These are phyloP conservation scores for Penicillium sp. DNA, from an alignment of 2,329 filamentous ascomycete genomes.

Conservation along the genomic window DNA sequence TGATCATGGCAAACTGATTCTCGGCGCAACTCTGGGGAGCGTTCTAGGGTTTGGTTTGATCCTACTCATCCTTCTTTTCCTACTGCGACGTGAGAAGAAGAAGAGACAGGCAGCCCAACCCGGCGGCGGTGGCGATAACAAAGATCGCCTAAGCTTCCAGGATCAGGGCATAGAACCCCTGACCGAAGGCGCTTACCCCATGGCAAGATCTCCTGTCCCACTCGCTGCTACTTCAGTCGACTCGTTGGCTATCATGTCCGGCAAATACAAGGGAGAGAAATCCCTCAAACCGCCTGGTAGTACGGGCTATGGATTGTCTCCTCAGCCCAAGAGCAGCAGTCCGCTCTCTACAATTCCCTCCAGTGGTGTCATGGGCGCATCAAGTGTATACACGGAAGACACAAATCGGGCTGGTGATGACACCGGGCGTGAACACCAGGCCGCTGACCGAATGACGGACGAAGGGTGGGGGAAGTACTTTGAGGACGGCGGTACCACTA, in stretches of 20 bases:
- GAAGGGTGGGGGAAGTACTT: slow-evolving; percentile 53
- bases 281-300: slow-evolving; percentile 25
- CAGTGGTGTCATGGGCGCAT: slow-evolving; percentile 22
- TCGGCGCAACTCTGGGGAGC: slow-evolving; percentile 80
- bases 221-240: slow-evolving; percentile 36
- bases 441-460: slow-evolving; percentile 44
- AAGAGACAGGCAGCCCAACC: slow-evolving; percentile 48
- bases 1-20: slow-evolving; percentile 54
- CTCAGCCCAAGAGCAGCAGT: slow-evolving; percentile 23
- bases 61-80: slow-evolving; percentile 68
- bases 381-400: slow-evolving; percentile 22
- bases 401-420: slow-evolving; percentile 19
- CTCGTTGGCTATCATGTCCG: slow-evolving; percentile 43
- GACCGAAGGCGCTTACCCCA: slow-evolving; percentile 43
- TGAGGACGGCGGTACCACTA: slow-evolving; percentile 35
- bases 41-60: slow-evolving; percentile 71
- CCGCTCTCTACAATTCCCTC: slow-evolving; percentile 33
- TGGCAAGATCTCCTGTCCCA: slow-evolving; percentile 44
- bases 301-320: slow-evolving; percentile 20
- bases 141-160: slow-evolving; percentile 54
- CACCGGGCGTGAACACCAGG: slow-evolving; percentile 15
- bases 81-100: slow-evolving; percentile 53
- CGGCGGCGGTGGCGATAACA: slow-evolving; percentile 49
- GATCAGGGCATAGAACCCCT: slow-evolving; percentile 47
- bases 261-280: slow-evolving; percentile 35